A percentile compares a stretch with the other conserved stretches of the same genome.
phyloP scores from a whole-genome alignment of 139 green algal species.

The Chlorella vulgaris region DNA sequence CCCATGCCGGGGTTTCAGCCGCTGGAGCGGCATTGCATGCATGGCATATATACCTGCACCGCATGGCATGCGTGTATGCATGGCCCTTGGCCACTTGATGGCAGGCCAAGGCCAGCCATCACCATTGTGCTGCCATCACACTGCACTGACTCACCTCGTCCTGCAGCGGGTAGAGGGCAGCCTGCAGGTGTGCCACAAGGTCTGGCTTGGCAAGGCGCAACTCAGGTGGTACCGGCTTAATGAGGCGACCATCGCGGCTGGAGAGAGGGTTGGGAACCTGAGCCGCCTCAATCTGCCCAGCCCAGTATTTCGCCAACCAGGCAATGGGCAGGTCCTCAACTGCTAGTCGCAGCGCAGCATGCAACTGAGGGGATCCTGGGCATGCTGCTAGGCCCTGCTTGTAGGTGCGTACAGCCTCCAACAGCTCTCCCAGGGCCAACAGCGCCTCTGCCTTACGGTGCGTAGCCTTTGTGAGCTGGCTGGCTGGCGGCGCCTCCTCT shows the following conservation, averaged over 20 bases:
- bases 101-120: background rate
- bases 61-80: no score
- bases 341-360: slow-evolving; percentile 25
- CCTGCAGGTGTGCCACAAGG: slow-evolving; percentile 15
- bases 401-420: slow-evolving; percentile 25
- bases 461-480: slow-evolving; percentile 27
- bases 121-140: background rate
- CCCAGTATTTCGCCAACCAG: slow-evolving; percentile 48
- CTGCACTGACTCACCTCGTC: slow-evolving; percentile 4
- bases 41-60: background rate
- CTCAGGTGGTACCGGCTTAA: slow-evolving; percentile 38
- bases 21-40: background rate
- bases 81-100: no score
- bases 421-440: background rate
- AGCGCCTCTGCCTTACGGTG: slow-evolving; percentile 44
- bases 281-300: slow-evolving; percentile 9
- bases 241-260: slow-evolving; percentile 42
- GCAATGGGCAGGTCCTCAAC: slow-evolving; percentile 23
- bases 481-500: background rate
- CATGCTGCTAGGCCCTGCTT: slow-evolving; percentile 21
- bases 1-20: no score
- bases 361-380: slow-evolving; percentile 3
- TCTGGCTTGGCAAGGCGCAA: slow-evolving; percentile 5
- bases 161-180: slow-evolving; percentile 15
- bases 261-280: slow-evolving; percentile 44